Evolutionary conservation across 2,329 filamentous ascomycete genomes (phyloP), one percentile per base, ranked within the genome.

Genomic region (Xylaria sp.): DNA sequence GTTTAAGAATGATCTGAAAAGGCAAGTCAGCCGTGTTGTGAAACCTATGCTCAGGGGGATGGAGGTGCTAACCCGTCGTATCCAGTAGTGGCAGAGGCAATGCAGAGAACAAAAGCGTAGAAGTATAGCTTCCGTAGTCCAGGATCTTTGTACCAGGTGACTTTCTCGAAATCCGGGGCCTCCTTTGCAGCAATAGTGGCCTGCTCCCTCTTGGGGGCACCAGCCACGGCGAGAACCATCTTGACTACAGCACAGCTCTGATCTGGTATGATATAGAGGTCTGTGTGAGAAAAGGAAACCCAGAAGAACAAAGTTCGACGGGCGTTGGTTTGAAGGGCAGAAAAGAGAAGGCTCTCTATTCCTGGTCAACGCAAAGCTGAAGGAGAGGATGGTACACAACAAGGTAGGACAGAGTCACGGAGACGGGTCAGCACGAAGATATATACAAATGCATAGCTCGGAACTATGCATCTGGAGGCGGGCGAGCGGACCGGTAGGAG

Each of bases 111-210:
- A 71, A 84, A 77, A 59, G 82, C 82, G 73, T 82, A 86, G 72
- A 85, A 84, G 79, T 88, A 88, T 9, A 88, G 80, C 78, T 84
- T 84, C 74, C 86, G 80, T 73, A 89, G 80, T 53, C 85, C 86
- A n/a, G 86, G 83, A 33, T 88, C 85, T 71, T 81, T 84, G 58
- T 74, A 84, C 86, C 86, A 88, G 72, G 82, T 76, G 62, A 88
- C 84, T 69, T 71, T 80, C 73, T 84, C 82, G 68, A 87, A 84
- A 61, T 83, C 75, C 69, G 85, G 85, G n/a, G 83, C 83, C 71
- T 86, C 84, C 63, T 83, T 81, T 73, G 82, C 81, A 64, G 82
- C 83, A 44, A 63, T 57, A 46, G 62, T 63, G 11, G 74, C 44
- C n/a, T 73, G 73, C 13, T 73, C 67, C 53, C 44, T 59, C 23